Conservation (phyloP, 2,329 filamentous ascomycete species). For the Mollisiaceae sp. region DNA sequence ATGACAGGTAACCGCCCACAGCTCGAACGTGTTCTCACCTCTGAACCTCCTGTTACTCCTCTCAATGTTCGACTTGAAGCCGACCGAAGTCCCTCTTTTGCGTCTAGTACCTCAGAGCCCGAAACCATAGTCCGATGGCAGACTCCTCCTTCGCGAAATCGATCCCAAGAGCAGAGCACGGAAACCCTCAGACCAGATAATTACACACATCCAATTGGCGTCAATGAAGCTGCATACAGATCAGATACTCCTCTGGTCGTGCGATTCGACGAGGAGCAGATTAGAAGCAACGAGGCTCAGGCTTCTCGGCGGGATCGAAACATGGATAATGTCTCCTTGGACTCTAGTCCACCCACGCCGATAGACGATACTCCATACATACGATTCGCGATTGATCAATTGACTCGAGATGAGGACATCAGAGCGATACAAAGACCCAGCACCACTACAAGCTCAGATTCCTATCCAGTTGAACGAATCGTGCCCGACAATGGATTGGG, state of each 20-base stretch:
- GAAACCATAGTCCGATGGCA: conserved; percentile 38
- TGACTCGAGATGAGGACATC: conserved; percentile 76
- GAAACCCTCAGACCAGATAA: conserved; percentile 26
- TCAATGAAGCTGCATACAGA: conserved; percentile 34
- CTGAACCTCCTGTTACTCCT: conserved; percentile 33
- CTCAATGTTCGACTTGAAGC: conserved; percentile 33
- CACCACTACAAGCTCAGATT: conserved; percentile 46
- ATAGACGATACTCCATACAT: conserved; percentile 89
- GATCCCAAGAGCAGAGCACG: conserved; percentile 23
- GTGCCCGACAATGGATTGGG: conserved; percentile 52
- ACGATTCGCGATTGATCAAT: conserved; percentile 84
- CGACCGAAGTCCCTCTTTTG: conserved; percentile 33
- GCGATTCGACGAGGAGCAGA: conserved; percentile 40
- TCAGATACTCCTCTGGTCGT: conserved; percentile 33
- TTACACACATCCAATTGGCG: conserved; percentile 25
- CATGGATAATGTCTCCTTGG: conserved; percentile 29
- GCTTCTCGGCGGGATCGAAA: conserved; percentile 30
- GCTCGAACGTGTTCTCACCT: conserved; percentile 30
- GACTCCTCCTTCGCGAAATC: conserved; percentile 33
- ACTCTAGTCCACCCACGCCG: conserved; percentile 63
- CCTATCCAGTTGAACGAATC: conserved; percentile 56
- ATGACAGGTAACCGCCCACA: conserved; percentile 33
- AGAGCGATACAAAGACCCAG: conserved; percentile 58
- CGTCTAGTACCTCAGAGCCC: conserved; percentile 34
- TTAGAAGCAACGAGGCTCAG: conserved; percentile 32